These are phyloP conservation scores for Leishmania braziliensis DNA, from an alignment of 208 protist genomes.

Conservation along the genomic window DNA sequence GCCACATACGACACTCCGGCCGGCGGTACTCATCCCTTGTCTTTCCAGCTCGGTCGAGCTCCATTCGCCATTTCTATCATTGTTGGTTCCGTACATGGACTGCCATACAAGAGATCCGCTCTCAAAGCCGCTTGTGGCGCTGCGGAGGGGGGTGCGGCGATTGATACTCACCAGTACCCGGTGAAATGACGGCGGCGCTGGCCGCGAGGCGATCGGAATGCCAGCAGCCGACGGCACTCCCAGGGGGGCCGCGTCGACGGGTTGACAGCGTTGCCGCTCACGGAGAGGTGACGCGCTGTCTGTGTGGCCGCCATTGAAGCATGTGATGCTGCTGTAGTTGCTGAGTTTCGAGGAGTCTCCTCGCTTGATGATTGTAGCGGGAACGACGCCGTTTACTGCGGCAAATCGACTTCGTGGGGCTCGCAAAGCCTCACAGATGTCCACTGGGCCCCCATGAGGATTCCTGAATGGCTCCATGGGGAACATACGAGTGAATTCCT, in stretches of 20 bases:
- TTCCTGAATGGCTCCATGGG: neutral
- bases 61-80: neutral
- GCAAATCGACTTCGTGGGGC: neutral
- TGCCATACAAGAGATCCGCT: neutral
- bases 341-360: neutral
- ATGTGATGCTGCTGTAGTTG: neutral
- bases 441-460: neutral
- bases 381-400: neutral
- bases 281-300: neutral
- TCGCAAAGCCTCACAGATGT: neutral
- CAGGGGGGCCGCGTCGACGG: too few species aligned
- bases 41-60: neutral
- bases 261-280: neutral
- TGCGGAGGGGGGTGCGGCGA: neutral
- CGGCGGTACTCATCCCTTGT: neutral
- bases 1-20: neutral
- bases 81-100: conserved; percentile 1
- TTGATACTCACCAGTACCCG: too few species aligned
- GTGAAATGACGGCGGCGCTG: neutral
- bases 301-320: neutral
- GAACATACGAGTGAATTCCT: neutral
- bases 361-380: neutral
- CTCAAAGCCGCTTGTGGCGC: neutral
- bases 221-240: neutral
- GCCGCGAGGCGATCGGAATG: neutral